Base-by-base conservation (phyloP, 176 grass and related monocot genomes). In the Bolboschoenus planiculmis region DNA sequence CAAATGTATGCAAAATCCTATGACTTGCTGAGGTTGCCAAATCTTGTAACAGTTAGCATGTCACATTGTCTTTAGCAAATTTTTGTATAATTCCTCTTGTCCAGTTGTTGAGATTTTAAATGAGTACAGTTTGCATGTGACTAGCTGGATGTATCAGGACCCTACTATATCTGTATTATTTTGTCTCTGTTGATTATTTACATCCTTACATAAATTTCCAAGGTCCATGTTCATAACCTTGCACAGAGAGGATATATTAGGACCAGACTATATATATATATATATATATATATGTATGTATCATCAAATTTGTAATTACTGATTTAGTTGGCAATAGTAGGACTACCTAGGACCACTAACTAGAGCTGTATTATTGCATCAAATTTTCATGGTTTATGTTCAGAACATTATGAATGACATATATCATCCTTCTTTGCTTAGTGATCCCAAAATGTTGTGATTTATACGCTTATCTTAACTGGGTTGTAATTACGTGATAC, bases 101-200 rank as follows among this genome's bases (percentile, higher is more conserved):
- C 56, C 51, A 50, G 24, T 35, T 65, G 39, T 48, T 82, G 54
- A 66, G 10, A 82, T 58, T 53, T 7, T 58, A 63, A 82, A 35
- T 66, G 43, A 20, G 60, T 82, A 66, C 57, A 46, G 43, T 82
- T 65, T 34, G 54, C 80, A 82, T 82, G 80, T 82, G 80, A 82
- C 58, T 48, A 65, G 5, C 30, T 64, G 60, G 29, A 16, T n/a
- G 42, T 70, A 71, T 20, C 43, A 42, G 33, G 60, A 40, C 80
- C 80, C 80, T 65, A 63, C 21, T 48, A 34, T 10, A 23, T 26
- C 54, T 82, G 56, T 66, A 42, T 31, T 7, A 66, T 82, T 56
- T 81, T 36, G 51, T 40, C 42, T 81, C 56, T 60, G 56, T 61
- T 26, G 20, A 40, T 61, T 26, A 26, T 60, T 81, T 60, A 20